Conservation (phyloP, 164 flowering plant genomes). For the Chimonanthus praecox region DNA sequence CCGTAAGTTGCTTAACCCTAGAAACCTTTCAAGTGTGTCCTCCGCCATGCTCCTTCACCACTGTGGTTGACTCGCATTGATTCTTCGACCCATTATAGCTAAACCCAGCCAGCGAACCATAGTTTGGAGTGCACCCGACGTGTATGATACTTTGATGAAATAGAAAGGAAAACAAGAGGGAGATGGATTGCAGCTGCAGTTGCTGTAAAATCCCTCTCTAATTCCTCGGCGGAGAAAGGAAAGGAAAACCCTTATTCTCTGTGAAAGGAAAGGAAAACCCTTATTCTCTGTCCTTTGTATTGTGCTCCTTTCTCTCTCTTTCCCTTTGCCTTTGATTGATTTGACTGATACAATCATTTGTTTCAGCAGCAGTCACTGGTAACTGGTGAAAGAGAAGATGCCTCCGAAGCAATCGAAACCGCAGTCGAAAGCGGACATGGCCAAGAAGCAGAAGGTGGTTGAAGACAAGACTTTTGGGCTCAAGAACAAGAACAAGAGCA, state of each 20-base stretch:
- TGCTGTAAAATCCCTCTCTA: no score
- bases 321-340: not conserved
- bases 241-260: not conserved
- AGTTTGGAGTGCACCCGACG: no score
- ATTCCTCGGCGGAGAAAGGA: not conserved
- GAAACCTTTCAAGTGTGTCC: no score
- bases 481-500: conserved; percentile 95
- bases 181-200: no score
- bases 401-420: conserved; percentile 68
- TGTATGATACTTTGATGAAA: no score
- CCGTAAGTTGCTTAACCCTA: no score
- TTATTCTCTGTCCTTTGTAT: not conserved
- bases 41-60: no score
- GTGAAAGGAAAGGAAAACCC: not conserved
- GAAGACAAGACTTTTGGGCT: conserved; percentile 98
- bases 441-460: conserved; percentile 95
- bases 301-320: not conserved
- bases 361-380: not conserved
- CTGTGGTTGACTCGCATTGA: no score
- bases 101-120: no score
- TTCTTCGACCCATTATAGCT: no score
- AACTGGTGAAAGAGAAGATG: conserved; percentile 30
- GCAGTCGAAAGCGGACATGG: conserved; percentile 68
- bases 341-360: not conserved
- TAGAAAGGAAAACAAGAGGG: no score